A percentile compares a stretch with the other conserved stretches of the same genome.
Conservation (phyloP, 2,329 filamentous ascomycete species). For the Colletotrichum echinochloae region DNA sequence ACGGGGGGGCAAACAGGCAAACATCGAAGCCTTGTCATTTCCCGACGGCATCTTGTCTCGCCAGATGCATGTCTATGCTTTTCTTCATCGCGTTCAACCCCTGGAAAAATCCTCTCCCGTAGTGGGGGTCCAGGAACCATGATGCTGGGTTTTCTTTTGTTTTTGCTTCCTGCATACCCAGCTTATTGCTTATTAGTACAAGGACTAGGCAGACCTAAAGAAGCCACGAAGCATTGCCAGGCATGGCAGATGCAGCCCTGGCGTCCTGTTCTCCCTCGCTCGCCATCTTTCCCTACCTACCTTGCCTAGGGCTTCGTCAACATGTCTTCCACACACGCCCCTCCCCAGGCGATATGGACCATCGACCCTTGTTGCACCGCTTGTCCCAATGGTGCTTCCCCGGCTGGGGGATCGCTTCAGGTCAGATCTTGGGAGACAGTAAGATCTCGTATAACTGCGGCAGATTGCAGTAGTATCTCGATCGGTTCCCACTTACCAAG, state of each 20-base stretch:
- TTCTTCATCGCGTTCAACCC: constrained; percentile 29
- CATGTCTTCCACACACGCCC: not conserved
- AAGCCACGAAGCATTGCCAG: not conserved
- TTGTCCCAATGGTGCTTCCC: constrained; percentile 24
- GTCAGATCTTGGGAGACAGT: constrained; percentile 38
- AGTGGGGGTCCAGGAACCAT: constrained; percentile 32
- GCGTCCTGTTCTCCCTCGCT: constrained; percentile 28
- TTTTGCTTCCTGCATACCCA: constrained; percentile 32
- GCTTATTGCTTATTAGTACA: constrained; percentile 30
- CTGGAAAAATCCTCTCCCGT: constrained; percentile 10
- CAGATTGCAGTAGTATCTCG: constrained; percentile 42
- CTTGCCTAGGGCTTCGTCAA: constrained; percentile 16
- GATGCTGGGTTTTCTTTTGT: constrained; percentile 30
- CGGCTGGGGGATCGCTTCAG: constrained; percentile 29
- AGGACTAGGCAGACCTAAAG: not conserved
- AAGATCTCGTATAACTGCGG: constrained; percentile 44
- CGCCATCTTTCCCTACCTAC: constrained; percentile 19
- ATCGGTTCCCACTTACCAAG: constrained; percentile 42
- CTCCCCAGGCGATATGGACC: constrained; percentile 1
- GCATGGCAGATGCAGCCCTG: not conserved
- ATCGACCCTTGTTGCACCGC: constrained; percentile 27
- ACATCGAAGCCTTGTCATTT: not conserved
- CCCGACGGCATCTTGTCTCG: constrained; percentile 5
- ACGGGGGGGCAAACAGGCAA: constrained; percentile 1
- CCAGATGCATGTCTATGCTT: constrained; percentile 4